Conservation (phyloP, 2,329 filamentous ascomycete species). For the Fonsecaea nubica region DNA sequence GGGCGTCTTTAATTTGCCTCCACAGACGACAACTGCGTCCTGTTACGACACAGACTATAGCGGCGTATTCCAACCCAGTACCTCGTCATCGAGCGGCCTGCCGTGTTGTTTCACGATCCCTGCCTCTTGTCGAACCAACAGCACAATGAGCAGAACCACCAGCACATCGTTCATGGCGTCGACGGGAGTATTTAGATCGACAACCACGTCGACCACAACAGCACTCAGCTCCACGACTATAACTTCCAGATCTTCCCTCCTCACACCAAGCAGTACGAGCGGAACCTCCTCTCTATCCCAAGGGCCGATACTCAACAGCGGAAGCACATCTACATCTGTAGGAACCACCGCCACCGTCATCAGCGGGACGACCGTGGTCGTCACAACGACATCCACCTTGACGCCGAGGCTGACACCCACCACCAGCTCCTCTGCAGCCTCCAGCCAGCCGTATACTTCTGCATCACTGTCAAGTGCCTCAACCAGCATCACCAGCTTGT, state of each 20-base stretch:
- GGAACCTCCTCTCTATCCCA: conserved; percentile 8
- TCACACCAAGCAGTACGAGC: conserved; percentile 18
- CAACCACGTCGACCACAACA: conserved; percentile 17
- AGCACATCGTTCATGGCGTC: conserved; percentile 30
- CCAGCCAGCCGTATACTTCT: conserved; percentile 21
- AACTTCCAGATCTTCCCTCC: conserved; percentile 21
- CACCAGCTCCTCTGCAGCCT: conserved; percentile 5
- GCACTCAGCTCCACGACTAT: conserved; percentile 10
- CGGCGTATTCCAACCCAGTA: conserved; percentile 28
- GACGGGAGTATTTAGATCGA: conserved; percentile 35
- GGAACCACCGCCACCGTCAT: conserved; percentile 17
- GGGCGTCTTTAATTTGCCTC: conserved; percentile 36
- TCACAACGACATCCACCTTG: conserved; percentile 14
- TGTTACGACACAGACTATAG: conserved; percentile 36
- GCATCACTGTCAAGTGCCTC: conserved; percentile 2
- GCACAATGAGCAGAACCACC: conserved; percentile 15
- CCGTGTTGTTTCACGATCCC: conserved; percentile 37
- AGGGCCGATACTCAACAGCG: conserved; percentile 16
- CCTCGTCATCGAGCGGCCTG: conserved; percentile 26
- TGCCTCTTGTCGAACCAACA: conserved; percentile 29
- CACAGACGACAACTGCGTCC: conserved; percentile 13
- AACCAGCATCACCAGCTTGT: conserved; percentile 16
- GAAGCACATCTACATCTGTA: conserved; percentile 15
- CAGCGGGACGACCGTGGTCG: conserved; percentile 22
- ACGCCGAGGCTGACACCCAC: conserved; percentile 15